Percentiles rank a stretch among this genome's conserved stretches.
Evolutionary conservation across 2,329 filamentous ascomycete genomes (phyloP).

Genomic region (Nemania sp.): DNA sequence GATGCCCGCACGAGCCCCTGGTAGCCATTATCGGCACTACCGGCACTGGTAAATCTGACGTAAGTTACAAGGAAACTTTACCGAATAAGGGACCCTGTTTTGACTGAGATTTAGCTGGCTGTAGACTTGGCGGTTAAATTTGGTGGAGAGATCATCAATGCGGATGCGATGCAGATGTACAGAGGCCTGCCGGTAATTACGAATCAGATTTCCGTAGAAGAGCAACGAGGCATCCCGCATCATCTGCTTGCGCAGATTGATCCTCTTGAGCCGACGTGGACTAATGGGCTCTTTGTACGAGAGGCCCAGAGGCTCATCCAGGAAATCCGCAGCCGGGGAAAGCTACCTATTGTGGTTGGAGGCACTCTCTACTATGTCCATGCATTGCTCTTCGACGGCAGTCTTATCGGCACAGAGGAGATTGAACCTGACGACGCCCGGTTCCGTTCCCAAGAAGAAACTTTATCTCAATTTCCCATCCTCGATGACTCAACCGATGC

Average conservation of each 20-base stretch:
- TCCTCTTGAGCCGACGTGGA: constrained; percentile 84
- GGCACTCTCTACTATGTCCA: constrained; percentile 97
- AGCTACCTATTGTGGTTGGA: constrained; percentile 89
- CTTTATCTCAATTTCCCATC: constrained; percentile 71
- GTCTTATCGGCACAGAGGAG: constrained; percentile 61
- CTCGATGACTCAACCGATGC: constrained; percentile 77
- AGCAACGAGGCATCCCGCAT: constrained; percentile 84
- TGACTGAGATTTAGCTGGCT: constrained; percentile 73
- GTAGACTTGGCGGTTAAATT: constrained; percentile 86
- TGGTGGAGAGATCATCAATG: constrained; percentile 95
- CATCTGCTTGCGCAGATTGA: constrained; percentile 86
- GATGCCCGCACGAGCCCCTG: constrained; percentile 68
- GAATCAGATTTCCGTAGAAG: constrained; percentile 84
- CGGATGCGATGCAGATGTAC: constrained; percentile 98
- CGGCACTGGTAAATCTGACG: constrained; percentile 76
- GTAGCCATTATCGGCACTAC: constrained; percentile 89
- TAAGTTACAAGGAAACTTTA: constrained; percentile 43
- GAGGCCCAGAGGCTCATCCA: constrained; percentile 76
- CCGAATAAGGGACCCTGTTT: neutral
- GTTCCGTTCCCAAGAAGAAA: constrained; percentile 51
- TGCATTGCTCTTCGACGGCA: constrained; percentile 83
- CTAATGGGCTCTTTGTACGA: constrained; percentile 79
- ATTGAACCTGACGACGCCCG: constrained; percentile 53
- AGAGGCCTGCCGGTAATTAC: constrained; percentile 91
- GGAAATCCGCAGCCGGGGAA: constrained; percentile 82